Conservation (phyloP, 2,329 filamentous ascomycete genomes). For the Penicillium hesseltinei region DNA sequence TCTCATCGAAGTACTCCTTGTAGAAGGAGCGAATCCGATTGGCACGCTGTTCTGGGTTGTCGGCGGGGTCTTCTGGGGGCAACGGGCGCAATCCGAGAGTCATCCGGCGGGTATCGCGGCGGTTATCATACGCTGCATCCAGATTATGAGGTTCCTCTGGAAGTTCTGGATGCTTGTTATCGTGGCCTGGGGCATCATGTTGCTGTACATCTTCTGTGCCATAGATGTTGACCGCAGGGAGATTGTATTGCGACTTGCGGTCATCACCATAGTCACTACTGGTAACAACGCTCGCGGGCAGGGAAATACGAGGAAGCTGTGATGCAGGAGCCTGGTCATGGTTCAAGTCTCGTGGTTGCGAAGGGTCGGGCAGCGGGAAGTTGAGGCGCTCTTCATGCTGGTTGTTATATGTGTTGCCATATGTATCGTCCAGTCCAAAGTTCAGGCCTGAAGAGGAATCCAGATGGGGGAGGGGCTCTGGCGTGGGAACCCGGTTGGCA, state of each 20-base stretch:
- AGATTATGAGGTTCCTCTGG: slow-evolving; percentile 28
- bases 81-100: slow-evolving; percentile 73
- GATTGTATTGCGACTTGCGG: slow-evolving; percentile 49
- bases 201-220: slow-evolving; percentile 22
- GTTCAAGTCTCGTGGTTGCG: slow-evolving; percentile 15
- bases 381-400: slow-evolving; percentile 19
- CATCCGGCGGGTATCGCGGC: slow-evolving; percentile 49
- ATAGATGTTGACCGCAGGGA: slow-evolving; percentile 37
- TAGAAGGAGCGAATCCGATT: slow-evolving; percentile 98
- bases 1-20: slow-evolving; percentile 98
- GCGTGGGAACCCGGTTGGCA: slow-evolving; percentile 6
- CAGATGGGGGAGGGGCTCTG: slow-evolving; percentile 15
- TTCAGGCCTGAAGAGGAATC: slow-evolving; percentile 19
- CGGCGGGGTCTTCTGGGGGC: slow-evolving; percentile 79
- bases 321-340: slow-evolving; percentile 19
- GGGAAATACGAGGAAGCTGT: slow-evolving; percentile 36
- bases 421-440: slow-evolving; percentile 14
- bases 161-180: slow-evolving; percentile 20
- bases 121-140: slow-evolving; percentile 26
- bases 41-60: slow-evolving; percentile 90
- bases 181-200: slow-evolving; percentile 12
- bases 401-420: neutral
- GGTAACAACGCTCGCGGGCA: slow-evolving; percentile 49
- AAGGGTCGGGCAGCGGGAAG: slow-evolving; percentile 22
- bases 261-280: slow-evolving; percentile 58